A percentile compares a stretch with the other conserved stretches of the same genome.
phyloP scores from a whole-genome alignment of 306 rosid genomes.

The Styphnolobium japonicum region DNA sequence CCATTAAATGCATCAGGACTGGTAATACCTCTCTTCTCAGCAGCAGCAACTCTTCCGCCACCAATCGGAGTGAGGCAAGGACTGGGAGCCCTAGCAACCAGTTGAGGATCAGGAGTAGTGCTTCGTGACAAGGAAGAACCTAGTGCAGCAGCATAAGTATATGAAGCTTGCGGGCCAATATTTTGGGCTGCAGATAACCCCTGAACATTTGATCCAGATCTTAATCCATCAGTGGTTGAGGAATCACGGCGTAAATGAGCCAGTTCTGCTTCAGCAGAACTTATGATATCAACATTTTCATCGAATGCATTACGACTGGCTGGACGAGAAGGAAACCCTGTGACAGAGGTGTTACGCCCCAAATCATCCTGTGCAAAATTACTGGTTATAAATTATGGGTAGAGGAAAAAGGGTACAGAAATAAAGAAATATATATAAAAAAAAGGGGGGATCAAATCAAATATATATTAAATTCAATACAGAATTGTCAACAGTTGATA shows the following conservation, averaged over 20 bases:
- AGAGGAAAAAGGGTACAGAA: neutral
- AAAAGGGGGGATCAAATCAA: neutral
- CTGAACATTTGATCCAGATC: slow-evolving; percentile 62
- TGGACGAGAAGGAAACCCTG: slow-evolving; percentile 81
- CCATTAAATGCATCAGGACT: slow-evolving; percentile 67
- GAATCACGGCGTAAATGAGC: slow-evolving; percentile 50
- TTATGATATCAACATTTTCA: slow-evolving; percentile 61
- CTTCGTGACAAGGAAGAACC: slow-evolving; percentile 90
- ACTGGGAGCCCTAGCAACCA: slow-evolving; percentile 87
- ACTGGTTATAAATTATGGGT: neutral
- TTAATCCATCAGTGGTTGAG: slow-evolving; percentile 40
- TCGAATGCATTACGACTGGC: slow-evolving; percentile 85
- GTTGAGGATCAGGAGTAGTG: slow-evolving; percentile 90
- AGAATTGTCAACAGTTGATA: neutral
- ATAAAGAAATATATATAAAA: neutral
- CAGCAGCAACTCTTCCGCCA: slow-evolving; percentile 61
- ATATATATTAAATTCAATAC: neutral
- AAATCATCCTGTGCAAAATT: slow-evolving; percentile 82
- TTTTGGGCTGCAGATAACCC: slow-evolving; percentile 67
- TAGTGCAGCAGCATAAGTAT: slow-evolving; percentile 79
- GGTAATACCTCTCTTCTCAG: slow-evolving; percentile 69
- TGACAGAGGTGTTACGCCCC: slow-evolving; percentile 55
- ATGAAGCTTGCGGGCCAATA: slow-evolving; percentile 59
- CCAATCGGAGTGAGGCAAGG: slow-evolving; percentile 94
- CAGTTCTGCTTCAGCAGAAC: slow-evolving; percentile 64